Evolutionary conservation across 345 rosid species (phyloP), one percentile per base, ranked within the genome.

Genomic region (Noccaea bulbosa): DNA sequence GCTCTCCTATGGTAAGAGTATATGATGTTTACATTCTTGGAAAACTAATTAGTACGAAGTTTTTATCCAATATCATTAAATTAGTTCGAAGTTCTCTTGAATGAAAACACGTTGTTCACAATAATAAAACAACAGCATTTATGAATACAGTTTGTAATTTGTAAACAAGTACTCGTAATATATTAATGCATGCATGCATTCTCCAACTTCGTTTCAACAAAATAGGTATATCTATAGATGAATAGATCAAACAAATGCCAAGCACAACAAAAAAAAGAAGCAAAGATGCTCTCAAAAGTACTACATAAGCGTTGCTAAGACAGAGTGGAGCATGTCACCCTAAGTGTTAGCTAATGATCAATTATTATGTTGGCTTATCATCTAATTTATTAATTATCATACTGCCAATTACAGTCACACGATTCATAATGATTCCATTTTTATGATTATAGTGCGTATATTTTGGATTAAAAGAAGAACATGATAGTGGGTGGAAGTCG

Each of bases 291-390:
- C 9, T 10, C 38, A 38, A 62, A 15, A 33, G 38, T 22, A 64
- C 20, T 55, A 38, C n/a, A 16, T 9, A 8, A 46, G 20, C 6
- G 14, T 32, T 68, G 78, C 44, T 61, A 24, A 52, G 69, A 60
- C 58, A 68, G 50, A 53, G 64, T 75, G 74, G 78, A 75, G 69
- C 78, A 75, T 75, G 78, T 68, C 74, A 75, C 78, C 78, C 69
- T 69, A 53, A 69, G 59, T 69, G 73, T 62, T 62, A 54, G 58
- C 70, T 68, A 62, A 75, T 75, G 65, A 62, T 68, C 65, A 55
- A 44, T 44, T 68, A 68, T 75, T 75, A 64, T 63, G 6, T 51
- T 5, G 53, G 52, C 52, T 35, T 52, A 35, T 40, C 43, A 43
- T 15, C 12, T 68, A 11, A 52, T 44, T 27, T 8, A 9, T 17